A percentile compares a stretch with the other conserved stretches of the same genome.
These are phyloP conservation scores for Polysphondylium violaceum DNA, from an alignment of 78 protist species.

Conservation along the genomic window DNA sequence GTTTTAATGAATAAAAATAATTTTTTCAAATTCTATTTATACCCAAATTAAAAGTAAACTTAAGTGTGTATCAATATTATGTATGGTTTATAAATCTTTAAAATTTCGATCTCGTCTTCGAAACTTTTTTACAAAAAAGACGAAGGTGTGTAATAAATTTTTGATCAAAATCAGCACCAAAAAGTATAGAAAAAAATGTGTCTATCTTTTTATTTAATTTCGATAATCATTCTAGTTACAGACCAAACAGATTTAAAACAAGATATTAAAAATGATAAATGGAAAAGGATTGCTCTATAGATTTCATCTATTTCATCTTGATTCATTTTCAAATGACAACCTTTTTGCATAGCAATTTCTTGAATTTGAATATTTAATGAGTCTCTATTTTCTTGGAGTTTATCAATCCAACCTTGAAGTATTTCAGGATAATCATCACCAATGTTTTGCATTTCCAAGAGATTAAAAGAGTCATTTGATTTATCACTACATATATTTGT, in stretches of 20 bases:
- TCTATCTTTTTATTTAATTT: neutral
- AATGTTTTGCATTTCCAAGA: neutral
- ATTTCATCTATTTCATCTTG: conserved; percentile 24
- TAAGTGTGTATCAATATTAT: too few relatives aligned
- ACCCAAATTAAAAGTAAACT: too few relatives aligned
- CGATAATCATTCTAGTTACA: neutral
- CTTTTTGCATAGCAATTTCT: conserved; percentile 40
- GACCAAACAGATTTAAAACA: conserved; percentile 20
- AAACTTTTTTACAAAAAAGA: too few relatives aligned
- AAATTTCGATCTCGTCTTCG: too few relatives aligned
- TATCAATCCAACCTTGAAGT: neutral
- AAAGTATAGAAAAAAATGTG: too few relatives aligned
- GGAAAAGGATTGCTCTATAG: conserved; percentile 7
- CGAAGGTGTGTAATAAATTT: too few relatives aligned
- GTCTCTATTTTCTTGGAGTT: neutral
- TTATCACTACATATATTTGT: neutral
- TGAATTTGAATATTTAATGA: conserved; percentile 4
- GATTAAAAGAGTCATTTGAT: too few relatives aligned
- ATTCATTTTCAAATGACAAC: conserved; percentile 54
- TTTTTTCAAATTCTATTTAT: too few relatives aligned
- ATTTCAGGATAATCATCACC: neutral
- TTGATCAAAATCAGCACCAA: too few relatives aligned
- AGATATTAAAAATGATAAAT: conserved; percentile 4
- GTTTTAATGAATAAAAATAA: too few relatives aligned
- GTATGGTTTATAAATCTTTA: too few relatives aligned